Base-by-base conservation (phyloP, 2,329 filamentous ascomycete species). In the Aphanoascus verrucosus region DNA sequence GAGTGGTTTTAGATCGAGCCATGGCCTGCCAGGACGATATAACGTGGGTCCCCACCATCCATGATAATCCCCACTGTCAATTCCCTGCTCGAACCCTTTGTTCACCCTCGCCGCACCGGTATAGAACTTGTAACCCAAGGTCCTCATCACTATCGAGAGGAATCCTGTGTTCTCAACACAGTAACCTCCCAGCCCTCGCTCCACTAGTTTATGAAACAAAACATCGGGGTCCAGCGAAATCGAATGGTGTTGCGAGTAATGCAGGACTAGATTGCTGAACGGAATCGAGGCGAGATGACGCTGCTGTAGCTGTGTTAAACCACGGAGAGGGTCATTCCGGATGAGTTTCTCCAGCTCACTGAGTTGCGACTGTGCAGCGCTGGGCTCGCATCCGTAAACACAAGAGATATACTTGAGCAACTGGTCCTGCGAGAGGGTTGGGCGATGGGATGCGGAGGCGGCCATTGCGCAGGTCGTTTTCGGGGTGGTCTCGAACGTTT, bases 101-200 rank as follows among this genome's bases (percentile, higher is more conserved):
- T 65, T 69, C 19, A 75, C 69, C 41, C 78, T 69, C 0, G 74
- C 82, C 2, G 80, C 82, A 0, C 75, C 74, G 0, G 76, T 72
- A 62, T 82, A 83, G 0, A 78, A 73, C 7, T 61, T 56, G 54
- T 74, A 82, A 0, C 78, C 78, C 35, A 82, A 60, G 0, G 72
- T 75, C 41, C 71, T 67, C 44, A 82, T 61, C 11, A 81, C 65
- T 2, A 70, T 72, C 5, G 70, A 73, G 55, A 82, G 76, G 32
- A 82, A 65, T 2, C 67, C 64, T 44, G 80, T 80, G 57, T 75
- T 79, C 63, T 82, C 79, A 77, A 82, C 80, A 61, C 79, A 82
- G 56, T 81, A 81, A 1, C 80, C 80, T 23, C 80, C 79, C 32
- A 77, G 64, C 4, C 71, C 70, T 45, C 73, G 64, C 44, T 64